These are phyloP conservation scores for Withania somnifera DNA, from an alignment of 305 asterid genomes.

Conservation along the genomic window DNA sequence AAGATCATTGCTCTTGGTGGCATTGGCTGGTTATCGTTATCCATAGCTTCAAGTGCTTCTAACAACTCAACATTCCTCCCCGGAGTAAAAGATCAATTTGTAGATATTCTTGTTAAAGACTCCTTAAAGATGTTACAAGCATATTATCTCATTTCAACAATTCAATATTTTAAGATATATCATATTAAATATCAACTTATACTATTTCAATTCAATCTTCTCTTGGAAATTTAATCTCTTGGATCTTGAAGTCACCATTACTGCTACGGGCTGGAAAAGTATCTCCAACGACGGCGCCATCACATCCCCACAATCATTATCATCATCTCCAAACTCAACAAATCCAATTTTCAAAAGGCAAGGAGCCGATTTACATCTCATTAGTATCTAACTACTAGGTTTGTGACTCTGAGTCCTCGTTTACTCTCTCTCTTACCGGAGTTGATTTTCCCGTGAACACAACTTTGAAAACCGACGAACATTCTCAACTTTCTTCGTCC, in stretches of 20 bases:
- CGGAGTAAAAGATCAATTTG: conserved; percentile 13
- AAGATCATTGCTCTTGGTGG: conserved; percentile 95
- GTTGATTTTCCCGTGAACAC: too few relatives aligned
- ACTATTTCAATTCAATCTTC: too few relatives aligned
- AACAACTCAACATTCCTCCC: conserved; percentile 85
- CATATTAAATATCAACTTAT: too few relatives aligned
- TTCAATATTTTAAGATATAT: too few relatives aligned
- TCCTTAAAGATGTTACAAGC: background rate
- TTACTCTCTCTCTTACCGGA: too few relatives aligned
- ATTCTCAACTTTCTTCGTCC: too few relatives aligned
- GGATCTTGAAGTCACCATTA: too few relatives aligned
- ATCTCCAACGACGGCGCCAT: conserved; percentile 19
- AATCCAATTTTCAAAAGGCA: conserved; percentile 12
- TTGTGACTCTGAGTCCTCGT: too few relatives aligned
- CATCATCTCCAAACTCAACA: conserved; percentile 1
- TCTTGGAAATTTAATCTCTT: too few relatives aligned
- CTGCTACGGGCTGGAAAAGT: conserved; percentile 50
- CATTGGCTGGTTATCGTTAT: conserved; percentile 66
- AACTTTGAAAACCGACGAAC: too few relatives aligned
- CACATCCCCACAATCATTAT: background rate
- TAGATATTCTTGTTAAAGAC: background rate
- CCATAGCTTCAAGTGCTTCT: conserved; percentile 87
- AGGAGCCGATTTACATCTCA: conserved; percentile 51
- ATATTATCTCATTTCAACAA: background rate
- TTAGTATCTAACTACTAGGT: conserved; percentile 10